phyloP scores from a whole-genome alignment of 2,329 filamentous ascomycete genomes.

The Coniochaeta prunicola region DNA sequence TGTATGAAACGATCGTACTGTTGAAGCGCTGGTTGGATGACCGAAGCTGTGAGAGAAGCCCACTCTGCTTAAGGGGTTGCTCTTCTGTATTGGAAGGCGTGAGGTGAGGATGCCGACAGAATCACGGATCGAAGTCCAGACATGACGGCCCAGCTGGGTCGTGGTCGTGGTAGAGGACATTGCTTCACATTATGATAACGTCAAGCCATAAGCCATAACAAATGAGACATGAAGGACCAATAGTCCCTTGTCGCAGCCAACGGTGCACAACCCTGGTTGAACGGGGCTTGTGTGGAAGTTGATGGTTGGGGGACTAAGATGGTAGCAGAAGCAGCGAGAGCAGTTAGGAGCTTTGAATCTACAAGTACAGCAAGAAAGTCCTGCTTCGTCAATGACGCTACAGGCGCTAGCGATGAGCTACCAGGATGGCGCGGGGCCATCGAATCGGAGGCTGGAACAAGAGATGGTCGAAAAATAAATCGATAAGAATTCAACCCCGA shows the following conservation, averaged over 20 bases:
- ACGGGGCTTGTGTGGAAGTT: not conserved
- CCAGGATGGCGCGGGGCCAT: not conserved
- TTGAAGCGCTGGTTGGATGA: constrained; percentile 7
- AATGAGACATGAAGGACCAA: not conserved
- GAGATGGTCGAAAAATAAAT: not conserved
- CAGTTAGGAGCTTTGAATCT: not conserved
- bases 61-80: constrained; percentile 5
- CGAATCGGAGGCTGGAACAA: not conserved
- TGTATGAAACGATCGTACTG: constrained; percentile 13
- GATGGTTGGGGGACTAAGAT: not conserved
- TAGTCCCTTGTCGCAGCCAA: not conserved
- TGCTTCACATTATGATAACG: constrained; percentile 5
- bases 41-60: constrained; percentile 7
- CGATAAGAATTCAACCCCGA: not conserved
- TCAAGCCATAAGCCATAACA: not conserved
- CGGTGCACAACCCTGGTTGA: not conserved
- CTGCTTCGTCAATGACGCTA: not conserved
- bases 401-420: not conserved
- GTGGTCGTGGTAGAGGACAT: constrained; percentile 25
- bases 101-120: constrained; percentile 15
- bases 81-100: constrained; percentile 11
- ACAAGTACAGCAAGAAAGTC: not conserved
- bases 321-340: not conserved
- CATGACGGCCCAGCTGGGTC: constrained; percentile 26
- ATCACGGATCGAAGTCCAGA: constrained; percentile 24